A percentile compares a stretch with the other conserved stretches of the same genome.
Conservation (phyloP, 345 rosid species). For the Turnera subulata region DNA sequence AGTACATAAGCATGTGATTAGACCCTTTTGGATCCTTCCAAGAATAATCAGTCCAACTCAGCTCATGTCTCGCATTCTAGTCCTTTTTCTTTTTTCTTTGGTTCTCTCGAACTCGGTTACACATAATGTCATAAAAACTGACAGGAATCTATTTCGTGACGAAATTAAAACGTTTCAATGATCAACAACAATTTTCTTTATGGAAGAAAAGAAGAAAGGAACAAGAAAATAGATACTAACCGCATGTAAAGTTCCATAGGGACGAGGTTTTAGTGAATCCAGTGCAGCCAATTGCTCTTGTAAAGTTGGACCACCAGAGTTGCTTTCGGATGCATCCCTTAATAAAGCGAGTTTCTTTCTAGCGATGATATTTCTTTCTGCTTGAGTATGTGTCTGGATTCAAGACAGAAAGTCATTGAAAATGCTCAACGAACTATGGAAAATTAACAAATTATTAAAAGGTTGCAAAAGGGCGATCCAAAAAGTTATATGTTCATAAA, state of each 20-base stretch:
- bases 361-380: slow-evolving; percentile 59
- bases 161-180: background rate
- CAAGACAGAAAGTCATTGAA: slow-evolving; percentile 6
- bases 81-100: too few species aligned
- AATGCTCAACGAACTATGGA: slow-evolving; percentile 6
- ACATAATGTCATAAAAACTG: too few species aligned
- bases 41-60: too few species aligned
- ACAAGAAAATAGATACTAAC: slow-evolving; percentile 28
- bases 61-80: too few species aligned
- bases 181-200: background rate
- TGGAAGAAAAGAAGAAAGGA: background rate
- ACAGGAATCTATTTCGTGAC: too few species aligned
- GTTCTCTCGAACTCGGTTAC: too few species aligned
- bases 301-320: slow-evolving; percentile 30
- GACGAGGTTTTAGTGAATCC: slow-evolving; percentile 47
- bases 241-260: slow-evolving; percentile 58
- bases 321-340: slow-evolving; percentile 41
- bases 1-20: too few species aligned
- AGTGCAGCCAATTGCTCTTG: slow-evolving; percentile 46
- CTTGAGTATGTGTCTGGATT: slow-evolving; percentile 63
- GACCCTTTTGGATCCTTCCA: too few species aligned
- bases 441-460: slow-evolving; percentile 1
- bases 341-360: slow-evolving; percentile 49
- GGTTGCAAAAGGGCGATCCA: slow-evolving; percentile 4
- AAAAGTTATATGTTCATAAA: background rate